Base-by-base conservation (phyloP, 2,329 filamentous ascomycete genomes). In the Ascochyta pisi region DNA sequence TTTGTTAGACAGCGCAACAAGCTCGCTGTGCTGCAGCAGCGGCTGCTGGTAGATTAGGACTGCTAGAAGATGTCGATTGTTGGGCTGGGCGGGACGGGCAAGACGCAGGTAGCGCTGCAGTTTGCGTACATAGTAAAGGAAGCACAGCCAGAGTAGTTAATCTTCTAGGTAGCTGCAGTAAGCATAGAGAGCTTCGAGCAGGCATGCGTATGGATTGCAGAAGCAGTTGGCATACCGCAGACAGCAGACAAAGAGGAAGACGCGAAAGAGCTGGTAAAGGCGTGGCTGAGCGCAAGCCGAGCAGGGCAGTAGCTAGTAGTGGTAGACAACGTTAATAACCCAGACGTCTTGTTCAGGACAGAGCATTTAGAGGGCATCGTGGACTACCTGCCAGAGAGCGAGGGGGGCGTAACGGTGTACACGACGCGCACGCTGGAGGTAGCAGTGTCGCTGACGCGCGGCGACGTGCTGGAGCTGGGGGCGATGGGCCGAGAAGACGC, bases 31-130 rank as follows among this genome's bases (percentile, higher is more conserved):
- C 61, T 73, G 8, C 58, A 62, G 38, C 58, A 68, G 51, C 65
- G 52, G 54, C 60, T 73, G 7, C 26, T 73, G n/a, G 55, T 57
- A 1, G 52, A 62, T 8, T 35, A 53, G 46, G 59, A 63, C 38
- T 69, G 60, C 60, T 46, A 68, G 47, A 65, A 63, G 38, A 48
- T 73, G 42, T 63, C 68, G 1, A 60, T 75, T 8, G 48, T 65
- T 9, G 66, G 72, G 15, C 70, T 73, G 6, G 68, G 71, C 24
- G 68, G 71, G 10, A 59, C 60, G 0, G 70, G 71, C 42, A 75
- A 75, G 60, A 73, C 72, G 34, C 65, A 72, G 47, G 40, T 74
- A 3, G 71, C 62, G 24, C 58, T 75, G 31, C 57, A 67, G 39
- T 73, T 74, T 50, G 66, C 64, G 10, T 73, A 73, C 45, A 51